Evolutionary conservation across 768 basidiomycete genomes (phyloP), one percentile per base, ranked within the genome.

Genomic region (Naganishia randhawae): DNA sequence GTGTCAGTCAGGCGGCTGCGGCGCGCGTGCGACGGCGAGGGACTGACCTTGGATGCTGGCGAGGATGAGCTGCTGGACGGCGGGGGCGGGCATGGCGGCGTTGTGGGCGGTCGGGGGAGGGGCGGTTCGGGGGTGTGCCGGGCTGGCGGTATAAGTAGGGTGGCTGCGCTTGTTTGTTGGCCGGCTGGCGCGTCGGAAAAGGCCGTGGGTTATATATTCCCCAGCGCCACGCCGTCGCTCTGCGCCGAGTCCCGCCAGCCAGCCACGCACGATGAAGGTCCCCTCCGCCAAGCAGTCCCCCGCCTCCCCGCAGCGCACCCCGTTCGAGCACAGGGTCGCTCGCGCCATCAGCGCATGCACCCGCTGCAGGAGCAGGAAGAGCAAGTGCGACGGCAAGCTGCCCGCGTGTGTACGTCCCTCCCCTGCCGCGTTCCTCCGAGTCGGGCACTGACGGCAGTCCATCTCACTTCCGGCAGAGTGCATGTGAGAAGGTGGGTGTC

Each of bases 281-380:
- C 68, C 50, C 10, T 42, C 68, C 22, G 63, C 35, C 22, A 53
- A 65, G 25, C 63, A 65, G 4, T 41, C 61, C 14, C 29, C 37
- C 9, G 27, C 52, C 50, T 41, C 39, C 19, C 22, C 39, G 52
- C 48, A 25, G 10, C n/a, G 53, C 31, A 68, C 50, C 27, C 63
- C 64, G 22, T 64, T 66, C 31, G 69, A 75, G 63, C 78, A 80
- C 57, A 75, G 77, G 41, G 77, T 80, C 35, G 80, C 80, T 0
- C 63, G 80, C 39, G 80, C 80, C 7, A 81, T 81, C 68, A 78
- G 77, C 25, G 76, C 76, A 19, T 81, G 80, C 69, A 77, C 77
- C 54, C 68, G 80, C 50, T 81, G 80, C 71, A 50, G 80, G 57
- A 72, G 71, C n/a, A 64, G 80, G 41, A 81, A 81, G 62, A 70